phyloP scores from a whole-genome alignment of 2,329 filamentous ascomycete genomes.

The Magnaporthales sp. region DNA sequence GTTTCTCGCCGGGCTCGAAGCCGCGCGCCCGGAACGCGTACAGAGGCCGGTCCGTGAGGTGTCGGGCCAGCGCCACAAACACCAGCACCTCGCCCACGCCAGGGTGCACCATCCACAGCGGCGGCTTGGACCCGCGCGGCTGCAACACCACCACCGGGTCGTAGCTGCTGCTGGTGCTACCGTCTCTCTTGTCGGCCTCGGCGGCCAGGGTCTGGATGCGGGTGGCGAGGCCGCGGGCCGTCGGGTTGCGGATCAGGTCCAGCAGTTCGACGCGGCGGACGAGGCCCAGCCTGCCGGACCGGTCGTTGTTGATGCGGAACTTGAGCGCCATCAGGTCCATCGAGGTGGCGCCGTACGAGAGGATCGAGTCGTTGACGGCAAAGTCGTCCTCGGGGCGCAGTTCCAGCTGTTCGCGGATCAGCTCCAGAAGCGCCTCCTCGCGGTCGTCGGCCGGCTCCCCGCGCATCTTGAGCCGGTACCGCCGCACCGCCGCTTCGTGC shows the following conservation, averaged over 20 bases:
- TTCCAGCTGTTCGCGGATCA: constrained; percentile 13
- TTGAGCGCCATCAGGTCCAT: constrained; percentile 32
- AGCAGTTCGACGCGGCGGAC: constrained; percentile 23
- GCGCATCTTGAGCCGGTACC: constrained; percentile 8
- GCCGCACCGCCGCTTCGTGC: neutral
- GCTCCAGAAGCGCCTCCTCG: constrained; percentile 13
- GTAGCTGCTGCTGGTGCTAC: constrained; percentile 21
- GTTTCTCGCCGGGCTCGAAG: constrained; percentile 27
- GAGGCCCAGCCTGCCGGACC: constrained; percentile 12
- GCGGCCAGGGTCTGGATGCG: constrained; percentile 14
- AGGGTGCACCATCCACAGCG: constrained; percentile 31
- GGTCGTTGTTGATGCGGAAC: constrained; percentile 18
- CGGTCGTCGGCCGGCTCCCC: constrained; percentile 12
- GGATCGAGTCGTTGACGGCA: constrained; percentile 9
- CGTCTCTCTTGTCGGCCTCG: neutral
- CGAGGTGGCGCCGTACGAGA: constrained; percentile 17
- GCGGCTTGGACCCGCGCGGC: constrained; percentile 20
- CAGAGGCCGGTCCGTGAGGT: constrained; percentile 31
- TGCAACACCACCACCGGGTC: constrained; percentile 27
- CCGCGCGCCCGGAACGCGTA: constrained; percentile 36
- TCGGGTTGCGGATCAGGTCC: constrained; percentile 24
- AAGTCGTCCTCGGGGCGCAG: constrained; percentile 8
- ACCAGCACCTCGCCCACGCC: constrained; percentile 33
- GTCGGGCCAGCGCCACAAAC: constrained; percentile 26
- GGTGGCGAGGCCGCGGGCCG: constrained; percentile 17